Conservation (phyloP, 345 rosid genomes). For the Salix exigua region DNA sequence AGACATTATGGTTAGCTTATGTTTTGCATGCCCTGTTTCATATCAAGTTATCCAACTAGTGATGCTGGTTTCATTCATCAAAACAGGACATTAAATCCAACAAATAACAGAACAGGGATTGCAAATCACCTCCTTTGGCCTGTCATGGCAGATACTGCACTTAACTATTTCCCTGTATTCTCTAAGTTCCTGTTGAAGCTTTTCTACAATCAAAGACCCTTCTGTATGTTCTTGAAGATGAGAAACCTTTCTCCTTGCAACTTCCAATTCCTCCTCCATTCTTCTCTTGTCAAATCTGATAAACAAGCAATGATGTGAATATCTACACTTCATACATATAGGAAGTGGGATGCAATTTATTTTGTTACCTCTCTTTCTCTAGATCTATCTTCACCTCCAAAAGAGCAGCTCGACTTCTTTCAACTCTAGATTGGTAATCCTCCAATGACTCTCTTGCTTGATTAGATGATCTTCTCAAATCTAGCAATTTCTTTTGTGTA, state of each 20-base stretch:
- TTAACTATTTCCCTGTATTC: slow-evolving; percentile 89
- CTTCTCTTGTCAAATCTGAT: slow-evolving; percentile 75
- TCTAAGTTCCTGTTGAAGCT: slow-evolving; percentile 69
- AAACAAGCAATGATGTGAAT: slow-evolving; percentile 8
- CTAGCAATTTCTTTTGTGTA: slow-evolving; percentile 59
- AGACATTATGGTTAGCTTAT: neutral
- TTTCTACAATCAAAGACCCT: slow-evolving; percentile 65
- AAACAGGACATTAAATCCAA: neutral
- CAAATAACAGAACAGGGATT: neutral
- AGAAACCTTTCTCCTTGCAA: slow-evolving; percentile 56
- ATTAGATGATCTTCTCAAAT: slow-evolving; percentile 49
- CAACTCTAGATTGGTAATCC: slow-evolving; percentile 59
- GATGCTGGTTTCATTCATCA: neutral
- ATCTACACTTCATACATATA: neutral
- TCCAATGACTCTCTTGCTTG: slow-evolving; percentile 66
- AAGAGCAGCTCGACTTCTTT: slow-evolving; percentile 44
- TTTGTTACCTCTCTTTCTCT: slow-evolving; percentile 69
- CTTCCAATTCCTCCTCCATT: slow-evolving; percentile 71
- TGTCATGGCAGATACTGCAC: slow-evolving; percentile 81
- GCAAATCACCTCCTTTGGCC: slow-evolving; percentile 74
- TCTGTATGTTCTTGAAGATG: slow-evolving; percentile 55
- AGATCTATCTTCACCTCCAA: slow-evolving; percentile 56
- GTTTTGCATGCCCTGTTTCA: neutral
- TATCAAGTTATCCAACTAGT: neutral
- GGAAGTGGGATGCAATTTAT: neutral